These are phyloP conservation scores for Wickerhamiella sergipiensis DNA, from an alignment of 805 yeast genomes.

Conservation along the genomic window DNA sequence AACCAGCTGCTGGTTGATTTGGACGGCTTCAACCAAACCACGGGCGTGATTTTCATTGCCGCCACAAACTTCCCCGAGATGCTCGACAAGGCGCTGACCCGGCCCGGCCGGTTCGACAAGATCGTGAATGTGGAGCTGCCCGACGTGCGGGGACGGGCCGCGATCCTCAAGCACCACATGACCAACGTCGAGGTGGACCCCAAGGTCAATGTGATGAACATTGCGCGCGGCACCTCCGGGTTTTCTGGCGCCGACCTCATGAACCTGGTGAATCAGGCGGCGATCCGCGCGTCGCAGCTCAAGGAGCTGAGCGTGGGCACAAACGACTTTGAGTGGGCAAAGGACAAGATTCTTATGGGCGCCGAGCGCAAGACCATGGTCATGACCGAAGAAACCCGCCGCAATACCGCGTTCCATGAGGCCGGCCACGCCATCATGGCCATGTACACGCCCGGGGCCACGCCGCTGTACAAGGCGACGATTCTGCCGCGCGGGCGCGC, in stretches of 20 bases:
- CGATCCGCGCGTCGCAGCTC: slow-evolving; percentile 87
- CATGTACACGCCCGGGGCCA: slow-evolving; percentile 84
- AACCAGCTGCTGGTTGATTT: slow-evolving; percentile 91
- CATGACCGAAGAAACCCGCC: slow-evolving; percentile 85
- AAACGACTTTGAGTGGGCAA: slow-evolving; percentile 97
- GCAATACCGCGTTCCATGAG: slow-evolving; percentile 94
- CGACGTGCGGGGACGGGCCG: slow-evolving; percentile 94
- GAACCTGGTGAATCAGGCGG: slow-evolving; percentile 96
- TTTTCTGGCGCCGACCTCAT: slow-evolving; percentile 95
- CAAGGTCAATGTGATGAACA: slow-evolving; percentile 73
- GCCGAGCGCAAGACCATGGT: slow-evolving; percentile 98
- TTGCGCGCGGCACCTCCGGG: slow-evolving; percentile 97
- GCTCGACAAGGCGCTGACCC: slow-evolving; percentile 88
- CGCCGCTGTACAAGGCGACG: slow-evolving; percentile 92
- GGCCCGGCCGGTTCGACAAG: slow-evolving; percentile 98
- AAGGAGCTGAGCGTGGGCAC: slow-evolving; percentile 82
- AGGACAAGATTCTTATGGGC: slow-evolving; percentile 94
- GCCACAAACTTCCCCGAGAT: slow-evolving; percentile 98
- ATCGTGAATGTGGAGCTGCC: slow-evolving; percentile 91
- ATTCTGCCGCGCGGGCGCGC: slow-evolving; percentile 95
- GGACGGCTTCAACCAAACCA: slow-evolving; percentile 81
- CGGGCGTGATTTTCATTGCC: slow-evolving; percentile 90
- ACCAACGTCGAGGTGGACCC: slow-evolving; percentile 74
- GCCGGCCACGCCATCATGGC: slow-evolving; percentile 99
- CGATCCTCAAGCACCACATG: slow-evolving; percentile 83